Percentiles rank a stretch among this genome's conserved stretches.
Evolutionary conservation across 305 asterid species (phyloP).

Genomic region (Fraxinus sp.): DNA sequence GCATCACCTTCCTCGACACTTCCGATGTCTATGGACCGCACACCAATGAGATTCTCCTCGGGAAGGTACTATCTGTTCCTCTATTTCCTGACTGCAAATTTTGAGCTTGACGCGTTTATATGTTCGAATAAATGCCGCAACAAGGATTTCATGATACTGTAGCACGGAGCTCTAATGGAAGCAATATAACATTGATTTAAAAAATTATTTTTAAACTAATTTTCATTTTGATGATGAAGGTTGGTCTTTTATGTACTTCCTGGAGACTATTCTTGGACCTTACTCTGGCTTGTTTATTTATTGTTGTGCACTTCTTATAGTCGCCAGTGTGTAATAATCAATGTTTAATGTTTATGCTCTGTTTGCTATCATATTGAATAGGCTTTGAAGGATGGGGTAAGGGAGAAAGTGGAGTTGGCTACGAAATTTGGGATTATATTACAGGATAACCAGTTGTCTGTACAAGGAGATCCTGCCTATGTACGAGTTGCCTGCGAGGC

Average conservation of each 20-base stretch:
- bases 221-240: background rate
- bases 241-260: background rate
- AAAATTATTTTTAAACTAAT: background rate
- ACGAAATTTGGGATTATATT: conserved; percentile 33
- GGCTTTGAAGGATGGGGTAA: conserved; percentile 37
- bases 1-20: conserved; percentile 48
- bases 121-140: background rate
- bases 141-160: background rate
- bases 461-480: conserved; percentile 37
- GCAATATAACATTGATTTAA: background rate
- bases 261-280: background rate
- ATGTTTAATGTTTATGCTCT: background rate
- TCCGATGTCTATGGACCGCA: conserved; percentile 46
- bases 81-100: background rate
- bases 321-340: background rate
- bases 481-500: conserved; percentile 37
- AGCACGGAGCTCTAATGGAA: background rate
- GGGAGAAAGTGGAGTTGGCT: conserved; percentile 32
- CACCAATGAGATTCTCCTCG: conserved; percentile 39
- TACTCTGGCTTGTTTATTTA: background rate
- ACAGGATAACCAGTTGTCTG: conserved; percentile 18
- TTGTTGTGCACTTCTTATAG: background rate
- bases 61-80: conserved; percentile 14
- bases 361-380: background rate
- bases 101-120: too few species aligned